These are phyloP conservation scores for Dactylellina cionopaga DNA, from an alignment of 2,329 filamentous ascomycete genomes.

Conservation along the genomic window DNA sequence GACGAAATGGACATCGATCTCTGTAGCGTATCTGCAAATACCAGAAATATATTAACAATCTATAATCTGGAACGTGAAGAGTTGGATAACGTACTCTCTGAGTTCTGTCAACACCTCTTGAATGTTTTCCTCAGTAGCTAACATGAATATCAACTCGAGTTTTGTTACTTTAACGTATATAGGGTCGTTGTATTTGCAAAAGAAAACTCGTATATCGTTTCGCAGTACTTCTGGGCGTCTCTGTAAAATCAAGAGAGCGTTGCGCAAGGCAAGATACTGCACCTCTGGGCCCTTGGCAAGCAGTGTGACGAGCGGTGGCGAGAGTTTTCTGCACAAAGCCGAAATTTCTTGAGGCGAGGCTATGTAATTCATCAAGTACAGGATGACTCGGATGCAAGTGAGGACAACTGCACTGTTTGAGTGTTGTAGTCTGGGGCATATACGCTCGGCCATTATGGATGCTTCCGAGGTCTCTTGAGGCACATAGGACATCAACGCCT, in stretches of 20 bases:
- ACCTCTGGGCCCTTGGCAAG: conserved; percentile 96
- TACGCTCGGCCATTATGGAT: conserved; percentile 87
- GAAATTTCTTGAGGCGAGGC: conserved; percentile 88
- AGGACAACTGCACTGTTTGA: conserved; percentile 96
- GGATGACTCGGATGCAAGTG: conserved; percentile 92
- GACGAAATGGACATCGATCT: conserved; percentile 98
- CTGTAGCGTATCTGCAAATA: conserved; percentile 82
- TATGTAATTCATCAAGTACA: conserved; percentile 99
- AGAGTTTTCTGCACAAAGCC: conserved; percentile 87
- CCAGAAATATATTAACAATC: conserved; percentile 51
- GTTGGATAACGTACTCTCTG: conserved; percentile 72
- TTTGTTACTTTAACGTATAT: conserved; percentile 99
- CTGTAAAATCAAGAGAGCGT: conserved; percentile 92
- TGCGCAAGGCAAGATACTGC: conserved; percentile 94
- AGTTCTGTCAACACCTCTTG: conserved; percentile 92
- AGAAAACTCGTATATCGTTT: conserved; percentile 98
- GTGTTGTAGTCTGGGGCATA: conserved; percentile 93
- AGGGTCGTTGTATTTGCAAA: conserved; percentile 99
- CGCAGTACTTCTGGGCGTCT: conserved; percentile 89
- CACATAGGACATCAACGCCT: conserved; percentile 97
- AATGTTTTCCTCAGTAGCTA: conserved; percentile 94
- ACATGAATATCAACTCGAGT: conserved; percentile 98
- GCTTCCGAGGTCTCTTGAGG: conserved; percentile 91
- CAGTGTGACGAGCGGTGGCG: conserved; percentile 91
- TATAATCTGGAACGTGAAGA: background rate